Conservation (phyloP, 306 rosid genomes). For the Macrotyloma uniflorum region DNA sequence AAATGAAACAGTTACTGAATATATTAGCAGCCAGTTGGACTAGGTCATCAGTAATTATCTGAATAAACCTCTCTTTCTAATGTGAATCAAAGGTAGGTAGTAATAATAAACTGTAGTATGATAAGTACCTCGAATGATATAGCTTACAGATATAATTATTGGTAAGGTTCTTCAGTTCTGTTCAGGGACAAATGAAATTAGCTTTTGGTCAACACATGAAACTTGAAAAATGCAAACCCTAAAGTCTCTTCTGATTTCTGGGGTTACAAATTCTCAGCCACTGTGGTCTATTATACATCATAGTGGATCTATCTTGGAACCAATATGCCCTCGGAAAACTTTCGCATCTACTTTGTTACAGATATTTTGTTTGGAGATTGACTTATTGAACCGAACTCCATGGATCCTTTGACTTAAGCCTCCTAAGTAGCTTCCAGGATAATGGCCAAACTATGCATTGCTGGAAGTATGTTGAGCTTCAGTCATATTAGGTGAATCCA, state of each 20-base stretch:
- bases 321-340: background rate
- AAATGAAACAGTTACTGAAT: conserved; percentile 27
- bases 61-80: conserved; percentile 25
- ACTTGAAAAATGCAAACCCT: conserved; percentile 31
- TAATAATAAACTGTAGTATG: conserved; percentile 34
- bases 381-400: conserved; percentile 27
- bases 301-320: conserved; percentile 35
- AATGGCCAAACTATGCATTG: conserved; percentile 5
- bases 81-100: conserved; percentile 32
- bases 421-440: conserved; percentile 1
- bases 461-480: conserved; percentile 23
- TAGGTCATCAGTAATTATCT: background rate
- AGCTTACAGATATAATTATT: conserved; percentile 8
- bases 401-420: conserved; percentile 22
- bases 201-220: conserved; percentile 38
- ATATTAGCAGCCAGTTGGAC: conserved; percentile 34
- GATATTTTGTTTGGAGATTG: conserved; percentile 36
- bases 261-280: conserved; percentile 14
- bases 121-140: background rate
- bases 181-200: conserved; percentile 32
- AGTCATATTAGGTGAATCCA: background rate
- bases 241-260: conserved; percentile 28
- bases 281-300: conserved; percentile 17
- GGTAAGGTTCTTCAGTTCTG: conserved; percentile 12
- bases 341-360: background rate